phyloP scores from a whole-genome alignment of 768 basidiomycete species.

The Collybia sp. region DNA sequence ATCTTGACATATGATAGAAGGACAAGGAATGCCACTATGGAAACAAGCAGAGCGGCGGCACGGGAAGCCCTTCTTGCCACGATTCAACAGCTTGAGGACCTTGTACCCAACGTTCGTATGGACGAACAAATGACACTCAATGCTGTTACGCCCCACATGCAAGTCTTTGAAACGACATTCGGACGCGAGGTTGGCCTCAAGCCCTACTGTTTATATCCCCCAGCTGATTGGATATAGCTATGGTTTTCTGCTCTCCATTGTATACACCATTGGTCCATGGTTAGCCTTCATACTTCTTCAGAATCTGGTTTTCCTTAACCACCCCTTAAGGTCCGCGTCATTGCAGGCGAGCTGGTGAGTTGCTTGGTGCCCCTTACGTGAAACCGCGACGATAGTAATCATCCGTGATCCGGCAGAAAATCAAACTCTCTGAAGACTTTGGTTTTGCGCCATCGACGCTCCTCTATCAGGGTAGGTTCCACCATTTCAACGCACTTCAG shows the following conservation, averaged over 20 bases:
- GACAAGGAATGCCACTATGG: constrained; percentile 80
- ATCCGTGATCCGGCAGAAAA: constrained; percentile 36
- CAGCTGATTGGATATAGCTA: constrained; percentile 35
- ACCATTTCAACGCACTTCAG: constrained; percentile 1
- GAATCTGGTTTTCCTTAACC: constrained; percentile 4
- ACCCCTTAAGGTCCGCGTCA: constrained; percentile 62
- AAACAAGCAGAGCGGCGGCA: constrained; percentile 59
- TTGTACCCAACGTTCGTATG: constrained; percentile 43
- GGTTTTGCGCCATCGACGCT: constrained; percentile 86
- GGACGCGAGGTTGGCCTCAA: constrained; percentile 63
- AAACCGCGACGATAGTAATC: constrained; percentile 5
- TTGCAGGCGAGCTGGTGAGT: constrained; percentile 79
- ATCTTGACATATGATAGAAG: constrained; percentile 74
- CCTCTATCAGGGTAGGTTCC: constrained; percentile 56
- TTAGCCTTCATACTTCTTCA: constrained; percentile 18
- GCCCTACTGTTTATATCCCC: not conserved
- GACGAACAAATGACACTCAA: constrained; percentile 65
- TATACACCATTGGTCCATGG: constrained; percentile 91
- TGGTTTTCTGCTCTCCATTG: constrained; percentile 88
- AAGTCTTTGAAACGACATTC: constrained; percentile 73
- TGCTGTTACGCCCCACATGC: constrained; percentile 76
- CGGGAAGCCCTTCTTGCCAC: constrained; percentile 48
- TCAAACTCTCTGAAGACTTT: constrained; percentile 69
- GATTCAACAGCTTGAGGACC: constrained; percentile 50
- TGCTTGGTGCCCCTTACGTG: not conserved